These are phyloP conservation scores for Aspergillus chevalieri DNA, from an alignment of 2,329 filamentous ascomycete genomes.

Conservation along the genomic window DNA sequence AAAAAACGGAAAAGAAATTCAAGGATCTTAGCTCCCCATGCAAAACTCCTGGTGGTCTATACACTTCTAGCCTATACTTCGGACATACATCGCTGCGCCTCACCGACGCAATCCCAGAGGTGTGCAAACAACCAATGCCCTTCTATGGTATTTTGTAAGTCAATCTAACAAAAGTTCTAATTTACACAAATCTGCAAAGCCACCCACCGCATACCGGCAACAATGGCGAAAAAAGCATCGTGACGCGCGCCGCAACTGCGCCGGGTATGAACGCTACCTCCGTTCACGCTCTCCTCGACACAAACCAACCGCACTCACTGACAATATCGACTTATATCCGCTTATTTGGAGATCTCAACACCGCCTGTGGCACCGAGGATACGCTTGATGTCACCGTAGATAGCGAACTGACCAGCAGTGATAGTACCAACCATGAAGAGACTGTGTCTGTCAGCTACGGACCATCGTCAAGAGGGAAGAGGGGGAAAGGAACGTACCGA, in stretches of 20 bases:
- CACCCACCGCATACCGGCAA: not conserved
- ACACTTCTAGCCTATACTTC: too few species aligned
- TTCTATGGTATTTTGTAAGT: not conserved
- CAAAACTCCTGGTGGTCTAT: too few species aligned
- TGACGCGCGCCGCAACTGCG: not conserved
- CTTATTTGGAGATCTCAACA: constrained; percentile 59
- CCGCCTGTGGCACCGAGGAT: constrained; percentile 65
- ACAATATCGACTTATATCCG: not conserved
- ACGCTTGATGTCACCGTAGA: constrained; percentile 71
- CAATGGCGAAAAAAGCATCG: not conserved
- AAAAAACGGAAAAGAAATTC: too few species aligned
- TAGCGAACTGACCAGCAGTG: constrained; percentile 78
- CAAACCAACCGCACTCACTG: too few species aligned
- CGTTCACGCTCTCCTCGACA: not conserved
- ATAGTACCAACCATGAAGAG: constrained; percentile 55
- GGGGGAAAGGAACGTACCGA: constrained; percentile 38
- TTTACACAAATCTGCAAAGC: not conserved
- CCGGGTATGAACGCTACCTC: not conserved
- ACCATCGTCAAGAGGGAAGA: not conserved
- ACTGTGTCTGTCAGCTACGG: constrained; percentile 8
- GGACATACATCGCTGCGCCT: too few species aligned
- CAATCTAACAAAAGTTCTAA: not conserved
- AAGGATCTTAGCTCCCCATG: too few species aligned
- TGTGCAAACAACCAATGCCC: not conserved
- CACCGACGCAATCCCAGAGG: not conserved